Conservation (phyloP, 2,329 filamentous ascomycete genomes). For the Diaporthe ilicicola region DNA sequence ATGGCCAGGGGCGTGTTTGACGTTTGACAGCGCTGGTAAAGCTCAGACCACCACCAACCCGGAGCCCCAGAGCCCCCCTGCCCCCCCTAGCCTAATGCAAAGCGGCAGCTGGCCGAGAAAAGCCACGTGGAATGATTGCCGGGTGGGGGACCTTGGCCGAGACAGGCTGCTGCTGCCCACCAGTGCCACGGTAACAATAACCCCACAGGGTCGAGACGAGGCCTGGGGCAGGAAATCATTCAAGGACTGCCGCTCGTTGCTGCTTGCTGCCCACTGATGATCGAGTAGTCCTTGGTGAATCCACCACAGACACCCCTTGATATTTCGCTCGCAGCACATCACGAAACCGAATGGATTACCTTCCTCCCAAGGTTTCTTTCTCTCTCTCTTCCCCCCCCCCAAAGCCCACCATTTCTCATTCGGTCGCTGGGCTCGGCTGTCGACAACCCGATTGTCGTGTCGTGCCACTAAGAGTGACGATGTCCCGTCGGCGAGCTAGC, state of each 20-base stretch:
- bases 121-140: slow-evolving; percentile 26
- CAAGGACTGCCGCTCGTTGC: slow-evolving; percentile 1
- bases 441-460: background rate
- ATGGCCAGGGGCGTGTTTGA: slow-evolving; percentile 13
- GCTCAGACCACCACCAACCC: slow-evolving; percentile 14
- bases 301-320: slow-evolving; percentile 15
- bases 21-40: slow-evolving; percentile 7
- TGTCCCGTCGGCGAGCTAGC: background rate
- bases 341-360: slow-evolving; percentile 13
- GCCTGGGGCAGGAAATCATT: slow-evolving; percentile 14
- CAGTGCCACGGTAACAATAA: background rate
- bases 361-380: background rate
- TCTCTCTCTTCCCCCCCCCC: too few relatives aligned
- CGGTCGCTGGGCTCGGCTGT: slow-evolving; percentile 15
- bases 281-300: slow-evolving; percentile 5
- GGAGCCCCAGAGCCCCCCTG: slow-evolving; percentile 16
- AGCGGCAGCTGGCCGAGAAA: slow-evolving; percentile 21
- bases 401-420: background rate
- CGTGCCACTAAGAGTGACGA: background rate
- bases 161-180: slow-evolving; percentile 5
- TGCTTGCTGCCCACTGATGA: background rate
- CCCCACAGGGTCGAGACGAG: slow-evolving; percentile 21
- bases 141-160: slow-evolving; percentile 3
- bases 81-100: background rate
- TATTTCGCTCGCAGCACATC: slow-evolving; percentile 18